A percentile compares a stretch with the other conserved stretches of the same genome.
Conservation (phyloP, 306 rosid genomes). For the Canavalia ensiformis region DNA sequence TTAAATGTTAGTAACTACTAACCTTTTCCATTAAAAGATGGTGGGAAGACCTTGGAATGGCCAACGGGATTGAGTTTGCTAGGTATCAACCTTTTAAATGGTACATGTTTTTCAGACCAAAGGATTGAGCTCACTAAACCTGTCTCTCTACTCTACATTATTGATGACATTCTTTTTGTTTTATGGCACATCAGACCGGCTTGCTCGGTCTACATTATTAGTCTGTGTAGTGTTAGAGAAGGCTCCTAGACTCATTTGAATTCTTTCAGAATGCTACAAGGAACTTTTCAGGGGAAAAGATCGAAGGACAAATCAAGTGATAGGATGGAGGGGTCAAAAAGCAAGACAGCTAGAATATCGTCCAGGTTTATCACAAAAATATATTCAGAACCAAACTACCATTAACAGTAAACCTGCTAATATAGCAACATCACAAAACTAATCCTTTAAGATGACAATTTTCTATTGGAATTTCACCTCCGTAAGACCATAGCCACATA, state of each 20-base stretch:
- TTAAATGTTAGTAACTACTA: not conserved
- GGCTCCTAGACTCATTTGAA: no score
- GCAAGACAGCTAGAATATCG: not conserved
- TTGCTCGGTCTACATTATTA: conserved; percentile 46
- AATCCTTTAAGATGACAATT: not conserved
- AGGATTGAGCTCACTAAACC: conserved; percentile 70
- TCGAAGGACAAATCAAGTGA: not conserved
- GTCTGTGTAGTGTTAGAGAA: no score
- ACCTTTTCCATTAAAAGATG: conserved; percentile 48
- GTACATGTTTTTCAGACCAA: conserved; percentile 66
- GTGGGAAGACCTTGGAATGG: conserved; percentile 66
- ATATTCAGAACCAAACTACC: not conserved
- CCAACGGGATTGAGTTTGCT: conserved; percentile 46
- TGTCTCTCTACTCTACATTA: conserved; percentile 61
- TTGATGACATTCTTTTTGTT: conserved; percentile 70
- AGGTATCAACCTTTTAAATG: conserved; percentile 67
- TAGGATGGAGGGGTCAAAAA: not conserved
- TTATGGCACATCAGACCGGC: conserved; percentile 60
- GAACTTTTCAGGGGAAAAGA: not conserved
- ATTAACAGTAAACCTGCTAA: not conserved
- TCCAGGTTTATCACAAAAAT: not conserved
- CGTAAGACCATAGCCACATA: not conserved
- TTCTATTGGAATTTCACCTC: not conserved
- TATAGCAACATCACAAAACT: not conserved
- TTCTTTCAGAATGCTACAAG: not conserved